phyloP scores from a whole-genome alignment of 2,329 filamentous ascomycete species.

The Pseudogymnoascus sp. region DNA sequence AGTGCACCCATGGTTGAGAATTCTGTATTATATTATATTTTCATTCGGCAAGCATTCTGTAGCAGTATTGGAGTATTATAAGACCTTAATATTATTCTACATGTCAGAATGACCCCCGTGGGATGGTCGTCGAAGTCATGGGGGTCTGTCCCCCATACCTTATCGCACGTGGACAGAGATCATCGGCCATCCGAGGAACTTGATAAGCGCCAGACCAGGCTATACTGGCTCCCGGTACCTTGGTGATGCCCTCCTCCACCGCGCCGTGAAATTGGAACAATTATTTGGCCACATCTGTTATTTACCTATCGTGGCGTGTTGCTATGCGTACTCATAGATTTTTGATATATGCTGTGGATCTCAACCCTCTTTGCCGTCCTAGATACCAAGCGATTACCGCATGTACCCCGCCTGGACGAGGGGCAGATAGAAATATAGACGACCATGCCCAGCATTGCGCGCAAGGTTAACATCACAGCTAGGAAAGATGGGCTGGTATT shows the following conservation, averaged over 20 bases:
- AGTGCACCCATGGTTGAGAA: no score
- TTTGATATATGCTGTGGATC: neutral
- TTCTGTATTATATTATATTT: neutral
- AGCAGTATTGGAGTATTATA: neutral
- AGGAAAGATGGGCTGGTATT: conserved; percentile 30
- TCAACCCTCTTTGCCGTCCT: neutral
- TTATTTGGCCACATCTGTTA: neutral
- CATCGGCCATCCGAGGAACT: neutral
- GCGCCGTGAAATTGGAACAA: neutral
- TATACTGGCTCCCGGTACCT: neutral
- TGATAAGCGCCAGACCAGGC: neutral
- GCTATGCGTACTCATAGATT: neutral
- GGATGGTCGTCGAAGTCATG: neutral
- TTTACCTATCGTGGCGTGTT: neutral
- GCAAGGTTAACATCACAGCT: conserved; percentile 30
- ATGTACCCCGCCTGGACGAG: conserved; percentile 3
- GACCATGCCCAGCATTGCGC: conserved; percentile 30
- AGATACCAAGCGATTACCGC: neutral
- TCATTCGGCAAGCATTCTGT: neutral
- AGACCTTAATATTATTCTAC: neutral
- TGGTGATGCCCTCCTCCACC: neutral
- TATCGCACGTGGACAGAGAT: conserved; percentile 4
- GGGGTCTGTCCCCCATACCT: neutral
- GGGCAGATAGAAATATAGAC: conserved; percentile 8
- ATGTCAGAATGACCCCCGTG: neutral